Evolutionary conservation across 148 eudicot genomes (phyloP).

Genomic region (Fagopyrum homotropicum): DNA sequence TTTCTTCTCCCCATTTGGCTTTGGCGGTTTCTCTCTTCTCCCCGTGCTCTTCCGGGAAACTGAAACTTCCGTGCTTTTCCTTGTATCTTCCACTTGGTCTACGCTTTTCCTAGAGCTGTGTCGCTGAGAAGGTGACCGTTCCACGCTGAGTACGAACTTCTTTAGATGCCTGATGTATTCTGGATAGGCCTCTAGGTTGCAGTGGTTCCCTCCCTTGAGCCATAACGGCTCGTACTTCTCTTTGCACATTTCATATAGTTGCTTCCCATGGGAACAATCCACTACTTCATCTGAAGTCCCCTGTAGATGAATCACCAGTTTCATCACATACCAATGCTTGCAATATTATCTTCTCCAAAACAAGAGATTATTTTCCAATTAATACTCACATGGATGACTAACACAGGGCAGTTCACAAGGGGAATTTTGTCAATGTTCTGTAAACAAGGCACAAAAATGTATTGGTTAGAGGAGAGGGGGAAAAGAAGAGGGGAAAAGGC

Average conservation of each 20-base stretch:
- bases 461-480: neutral
- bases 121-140: conserved; percentile 46
- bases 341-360: neutral
- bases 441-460: conserved; percentile 19
- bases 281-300: conserved; percentile 75
- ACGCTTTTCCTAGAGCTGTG: conserved; percentile 38
- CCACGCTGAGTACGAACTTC: conserved; percentile 50
- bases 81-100: conserved; percentile 47
- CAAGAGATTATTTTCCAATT: conserved; percentile 1
- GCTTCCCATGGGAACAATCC: conserved; percentile 63
- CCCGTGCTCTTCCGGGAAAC: conserved; percentile 60
- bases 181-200: conserved; percentile 60
- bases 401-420: conserved; percentile 49
- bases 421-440: conserved; percentile 75
- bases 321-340: neutral
- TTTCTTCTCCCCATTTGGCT: conserved; percentile 35
- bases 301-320: conserved; percentile 16
- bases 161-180: conserved; percentile 57
- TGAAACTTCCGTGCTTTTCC: conserved; percentile 34
- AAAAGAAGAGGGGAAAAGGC: neutral
- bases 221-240: conserved; percentile 69
- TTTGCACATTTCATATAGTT: conserved; percentile 62
- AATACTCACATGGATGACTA: conserved; percentile 67
- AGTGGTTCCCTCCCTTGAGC: conserved; percentile 63
- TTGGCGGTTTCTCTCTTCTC: conserved; percentile 59